Evolutionary conservation across 495 filamentous ascomycete genomes (phyloP), one percentile per base, ranked within the genome.

Genomic region (Xylaria bambusicola): DNA sequence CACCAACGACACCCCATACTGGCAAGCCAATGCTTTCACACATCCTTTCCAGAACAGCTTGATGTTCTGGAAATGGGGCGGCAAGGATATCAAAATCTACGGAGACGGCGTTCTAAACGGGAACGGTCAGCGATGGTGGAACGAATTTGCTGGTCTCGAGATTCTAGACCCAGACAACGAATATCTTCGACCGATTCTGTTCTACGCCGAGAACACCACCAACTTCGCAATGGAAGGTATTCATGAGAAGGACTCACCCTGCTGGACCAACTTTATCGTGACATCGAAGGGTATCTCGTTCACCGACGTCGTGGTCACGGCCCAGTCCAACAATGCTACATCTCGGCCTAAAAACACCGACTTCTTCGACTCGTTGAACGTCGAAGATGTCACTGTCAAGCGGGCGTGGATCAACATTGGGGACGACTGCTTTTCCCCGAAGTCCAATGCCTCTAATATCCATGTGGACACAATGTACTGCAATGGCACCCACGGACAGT

Each of bases 51-150:
- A 85, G 56, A 82, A 84, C 64, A 82, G 77, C 9, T 80, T 84
- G 49, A 79, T 80, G n/a, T 85, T 84, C 63, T 86, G 81, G 82
- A 73, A 80, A 36, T 85, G 80, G 80, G 83, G 82, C 52, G 82
- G 83, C 6, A 71, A 77, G 49, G 73, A 84, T 63, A 79, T 86
- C 66, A 77, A 78, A 56, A 83, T 86, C 61, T 82, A 75, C 45
- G 83, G 82, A 20, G 64, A 65, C 2, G 83, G 82, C 6, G 70
- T 75, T 15, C 52, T 84, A 33, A 83, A 84, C 62, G 82, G 83
- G 0, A 84, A 85, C 52, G 83, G 83, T 9, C 72, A 74, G 65
- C 53, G 65, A 9, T 74, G 68, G 69, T 72, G 67, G 68, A 66
- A 72, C 38, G 71, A 73, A 47, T 75, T 74, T 46, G 55, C 66